phyloP scores from a whole-genome alignment of 768 basidiomycete species.

The Russula compacta region DNA sequence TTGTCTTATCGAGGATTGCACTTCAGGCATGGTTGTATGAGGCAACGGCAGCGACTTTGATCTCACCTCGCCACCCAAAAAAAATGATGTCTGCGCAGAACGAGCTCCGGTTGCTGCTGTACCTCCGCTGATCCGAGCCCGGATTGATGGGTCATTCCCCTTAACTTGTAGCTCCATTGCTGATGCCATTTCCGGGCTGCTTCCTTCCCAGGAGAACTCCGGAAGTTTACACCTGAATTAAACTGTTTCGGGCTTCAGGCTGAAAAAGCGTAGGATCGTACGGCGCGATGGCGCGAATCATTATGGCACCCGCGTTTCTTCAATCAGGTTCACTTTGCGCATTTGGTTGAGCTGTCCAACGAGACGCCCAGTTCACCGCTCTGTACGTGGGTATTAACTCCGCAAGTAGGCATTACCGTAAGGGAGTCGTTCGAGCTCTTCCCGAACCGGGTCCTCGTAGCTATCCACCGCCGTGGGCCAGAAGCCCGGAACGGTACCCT shows the following conservation, averaged over 20 bases:
- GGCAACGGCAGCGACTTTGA: not conserved
- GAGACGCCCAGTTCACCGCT: not conserved
- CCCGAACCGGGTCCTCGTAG: not conserved
- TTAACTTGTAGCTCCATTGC: not conserved
- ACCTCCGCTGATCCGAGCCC: not conserved
- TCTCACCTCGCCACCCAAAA: not conserved
- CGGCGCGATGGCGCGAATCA: not conserved
- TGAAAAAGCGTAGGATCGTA: not conserved
- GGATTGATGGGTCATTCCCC: not conserved
- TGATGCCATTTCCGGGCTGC: not conserved
- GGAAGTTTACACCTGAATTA: not conserved
- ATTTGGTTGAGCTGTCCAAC: not conserved
- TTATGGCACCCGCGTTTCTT: not conserved
- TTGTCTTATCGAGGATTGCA: not conserved
- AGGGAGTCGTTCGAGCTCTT: not conserved
- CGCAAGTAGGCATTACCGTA: not conserved
- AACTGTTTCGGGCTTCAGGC: slow-evolving; percentile 3
- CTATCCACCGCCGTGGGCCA: not conserved
- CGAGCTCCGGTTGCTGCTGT: not conserved
- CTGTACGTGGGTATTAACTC: not conserved
- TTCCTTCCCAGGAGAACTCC: not conserved
- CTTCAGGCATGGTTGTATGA: not conserved
- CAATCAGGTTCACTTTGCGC: not conserved
- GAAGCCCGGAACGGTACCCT: not conserved
- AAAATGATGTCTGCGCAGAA: not conserved